Evolutionary conservation across 768 basidiomycete species (phyloP).

Genomic region (Suillus clintonianus): DNA sequence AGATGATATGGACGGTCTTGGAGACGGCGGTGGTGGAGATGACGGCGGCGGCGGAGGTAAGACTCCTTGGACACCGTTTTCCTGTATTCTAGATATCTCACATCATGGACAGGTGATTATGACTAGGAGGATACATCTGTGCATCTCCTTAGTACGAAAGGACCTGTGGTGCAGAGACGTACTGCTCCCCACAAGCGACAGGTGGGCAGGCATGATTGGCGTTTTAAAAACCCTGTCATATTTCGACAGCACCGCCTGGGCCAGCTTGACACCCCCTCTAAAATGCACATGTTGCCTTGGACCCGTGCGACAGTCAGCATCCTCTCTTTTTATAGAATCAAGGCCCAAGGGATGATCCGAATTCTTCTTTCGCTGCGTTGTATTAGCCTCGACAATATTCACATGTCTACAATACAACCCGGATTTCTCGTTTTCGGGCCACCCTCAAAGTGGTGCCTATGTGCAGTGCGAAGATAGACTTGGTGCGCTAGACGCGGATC

Average conservation of each 20-base stretch:
- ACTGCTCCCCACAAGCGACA: not conserved
- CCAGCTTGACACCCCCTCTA: not conserved
- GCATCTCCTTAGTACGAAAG: not conserved
- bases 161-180: not conserved
- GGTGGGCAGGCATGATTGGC: not conserved
- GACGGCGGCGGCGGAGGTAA: constrained; percentile 60
- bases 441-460: not conserved
- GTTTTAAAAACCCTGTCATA: too few relatives aligned
- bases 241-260: not conserved
- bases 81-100: not conserved
- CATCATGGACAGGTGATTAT: constrained; percentile 18
- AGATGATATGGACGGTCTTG: constrained; percentile 78
- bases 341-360: not conserved
- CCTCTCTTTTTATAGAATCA: not conserved
- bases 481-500: not conserved
- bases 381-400: too few relatives aligned
- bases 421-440: not conserved
- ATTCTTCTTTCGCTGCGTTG: too few relatives aligned
- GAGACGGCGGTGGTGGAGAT: constrained; percentile 65
- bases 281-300: not conserved
- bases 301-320: too few relatives aligned
- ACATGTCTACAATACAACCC: not conserved
- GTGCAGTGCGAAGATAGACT: not conserved
- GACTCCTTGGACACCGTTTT: constrained; percentile 4
- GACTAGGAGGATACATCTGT: constrained; percentile 18